Base-by-base conservation (phyloP, 2,329 filamentous ascomycete species). In the Microdochium trichocladiopsis region DNA sequence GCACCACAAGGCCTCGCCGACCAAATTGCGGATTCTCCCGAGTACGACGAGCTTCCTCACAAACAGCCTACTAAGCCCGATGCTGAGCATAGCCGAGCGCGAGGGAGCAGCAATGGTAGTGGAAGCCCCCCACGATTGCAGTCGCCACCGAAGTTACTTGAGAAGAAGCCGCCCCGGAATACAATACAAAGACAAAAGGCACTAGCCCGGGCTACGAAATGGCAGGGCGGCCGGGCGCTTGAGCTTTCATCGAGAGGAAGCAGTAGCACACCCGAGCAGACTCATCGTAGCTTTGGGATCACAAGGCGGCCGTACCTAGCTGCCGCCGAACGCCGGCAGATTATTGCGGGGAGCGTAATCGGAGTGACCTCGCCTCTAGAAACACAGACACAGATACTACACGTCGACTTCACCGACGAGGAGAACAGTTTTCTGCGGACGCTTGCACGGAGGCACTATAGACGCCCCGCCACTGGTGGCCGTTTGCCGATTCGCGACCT, bases 331-430 rank as follows among this genome's bases (percentile, higher is more conserved):
- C 60, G 63, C 4, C 51, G 55, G 36, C 53, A 57, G 12, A 52
- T 66, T 41, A 47, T 52, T 22, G 49, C 51, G 12, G 57, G 54
- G 8, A 49, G 56, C 48, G 21, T 24, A 10, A 56, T 37, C 9
- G 48, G 55, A 6, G 33, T 37, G 6, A 8, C 12, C 18, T 6
- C n/a, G n/a, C n/a, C n/a, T n/a, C 41, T 22, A 21, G 14, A 21
- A 10, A 45, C 5, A 4, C 41, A 8, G 41, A 5, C 41, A 10
- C 41, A 45, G 12, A 23, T 23, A 16, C 59, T 65, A 22, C 65
- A 67, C 41, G 60, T 66, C 14, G 65, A 66, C 50, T 66, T 67
- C 23, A 57, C 41, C 50, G 41, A 58, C 5, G 53, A 53, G 9
- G 65, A 67, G 50, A 52, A 61, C 2, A 51, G 47, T 16, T 64